Conservation (phyloP, 2,329 filamentous ascomycete genomes). For the Aureobasidium sp. region DNA sequence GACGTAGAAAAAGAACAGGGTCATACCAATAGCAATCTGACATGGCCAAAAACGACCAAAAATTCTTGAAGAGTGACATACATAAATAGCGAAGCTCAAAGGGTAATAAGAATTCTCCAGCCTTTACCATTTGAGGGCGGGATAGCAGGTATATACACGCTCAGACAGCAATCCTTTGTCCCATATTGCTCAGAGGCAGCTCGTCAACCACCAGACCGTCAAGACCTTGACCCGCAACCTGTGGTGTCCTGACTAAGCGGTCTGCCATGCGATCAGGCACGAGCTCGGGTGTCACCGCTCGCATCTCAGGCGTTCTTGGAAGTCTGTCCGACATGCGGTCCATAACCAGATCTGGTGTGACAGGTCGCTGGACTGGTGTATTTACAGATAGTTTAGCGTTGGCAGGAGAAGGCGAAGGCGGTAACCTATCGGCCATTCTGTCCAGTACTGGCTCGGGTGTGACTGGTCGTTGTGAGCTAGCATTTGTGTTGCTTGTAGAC, state of each 20-base stretch:
- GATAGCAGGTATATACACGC: background rate
- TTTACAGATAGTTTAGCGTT: background rate
- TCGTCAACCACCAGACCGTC: slow-evolving; percentile 27
- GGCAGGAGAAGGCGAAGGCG: background rate
- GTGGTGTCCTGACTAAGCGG: background rate
- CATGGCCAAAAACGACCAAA: background rate
- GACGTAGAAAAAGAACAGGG: background rate
- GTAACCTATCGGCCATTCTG: slow-evolving; percentile 8
- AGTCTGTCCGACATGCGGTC: slow-evolving; percentile 10
- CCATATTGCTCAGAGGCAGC: slow-evolving; percentile 26
- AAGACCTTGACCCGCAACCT: slow-evolving; percentile 14
- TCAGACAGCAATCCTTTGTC: slow-evolving; percentile 25
- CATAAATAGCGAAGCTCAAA: background rate
- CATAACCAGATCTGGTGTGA: slow-evolving; percentile 1
- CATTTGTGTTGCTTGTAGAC: background rate
- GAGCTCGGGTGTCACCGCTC: slow-evolving; percentile 2
- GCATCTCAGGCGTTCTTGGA: background rate
- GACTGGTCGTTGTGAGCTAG: background rate
- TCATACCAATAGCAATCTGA: background rate
- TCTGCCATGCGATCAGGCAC: slow-evolving; percentile 13
- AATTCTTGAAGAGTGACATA: background rate
- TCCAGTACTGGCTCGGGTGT: slow-evolving; percentile 5
- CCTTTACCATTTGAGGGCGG: no score
- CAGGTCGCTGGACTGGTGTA: background rate
- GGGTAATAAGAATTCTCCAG: background rate